phyloP scores from a whole-genome alignment of 106 monocot species.

The Acorus calamus region DNA sequence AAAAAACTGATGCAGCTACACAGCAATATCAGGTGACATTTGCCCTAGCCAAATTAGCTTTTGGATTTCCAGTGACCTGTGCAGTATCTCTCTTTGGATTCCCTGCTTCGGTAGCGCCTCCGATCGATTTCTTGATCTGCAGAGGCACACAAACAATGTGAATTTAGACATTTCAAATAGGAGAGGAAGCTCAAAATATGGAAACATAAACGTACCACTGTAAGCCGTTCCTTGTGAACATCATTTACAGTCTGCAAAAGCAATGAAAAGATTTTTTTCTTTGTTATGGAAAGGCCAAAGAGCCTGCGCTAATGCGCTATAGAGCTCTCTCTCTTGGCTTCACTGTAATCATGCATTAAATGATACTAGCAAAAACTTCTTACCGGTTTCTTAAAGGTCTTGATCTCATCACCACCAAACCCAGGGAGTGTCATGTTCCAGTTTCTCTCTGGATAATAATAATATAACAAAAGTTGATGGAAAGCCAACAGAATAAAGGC shows the following conservation, averaged over 20 bases:
- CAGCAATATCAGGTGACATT: too few species aligned
- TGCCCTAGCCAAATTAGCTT: conserved; percentile 15
- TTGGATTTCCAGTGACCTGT: conserved; percentile 15
- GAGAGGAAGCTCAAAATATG: not conserved
- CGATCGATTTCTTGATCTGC: conserved; percentile 40
- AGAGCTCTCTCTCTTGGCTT: not conserved
- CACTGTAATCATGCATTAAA: not conserved
- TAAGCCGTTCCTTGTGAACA: conserved; percentile 91
- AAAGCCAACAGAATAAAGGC: not conserved
- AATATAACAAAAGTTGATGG: too few species aligned
- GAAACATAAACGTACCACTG: conserved; percentile 51
- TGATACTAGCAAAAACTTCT: conserved; percentile 2
- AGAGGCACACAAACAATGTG: not conserved
- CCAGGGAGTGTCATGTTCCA: conserved; percentile 93
- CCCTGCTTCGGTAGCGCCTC: conserved; percentile 6
- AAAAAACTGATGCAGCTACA: too few species aligned
- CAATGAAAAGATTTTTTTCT: not conserved
- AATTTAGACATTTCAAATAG: not conserved
- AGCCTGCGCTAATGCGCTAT: not conserved
- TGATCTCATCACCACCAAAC: conserved; percentile 91
- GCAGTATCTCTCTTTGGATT: conserved; percentile 14
- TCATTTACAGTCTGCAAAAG: conserved; percentile 58
- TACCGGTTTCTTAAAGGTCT: conserved; percentile 84
- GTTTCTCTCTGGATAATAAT: conserved; percentile 54
- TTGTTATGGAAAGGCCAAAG: not conserved